Conservation (phyloP, 2,329 filamentous ascomycete species). For the Hymenotorrendiella dingleyae region DNA sequence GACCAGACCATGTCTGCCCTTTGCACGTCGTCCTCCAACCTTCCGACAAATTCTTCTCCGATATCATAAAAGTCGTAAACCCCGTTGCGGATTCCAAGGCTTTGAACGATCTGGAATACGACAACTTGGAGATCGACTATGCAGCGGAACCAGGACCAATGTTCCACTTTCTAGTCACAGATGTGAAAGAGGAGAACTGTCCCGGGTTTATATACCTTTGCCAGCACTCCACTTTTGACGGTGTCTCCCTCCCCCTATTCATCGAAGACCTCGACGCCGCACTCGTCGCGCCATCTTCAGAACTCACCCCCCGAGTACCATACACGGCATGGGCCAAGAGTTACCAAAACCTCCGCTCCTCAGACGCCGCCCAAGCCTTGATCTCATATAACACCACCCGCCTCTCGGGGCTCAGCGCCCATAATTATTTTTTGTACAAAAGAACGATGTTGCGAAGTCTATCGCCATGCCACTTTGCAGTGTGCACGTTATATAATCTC, state of each 20-base stretch:
- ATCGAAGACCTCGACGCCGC: slow-evolving; percentile 9
- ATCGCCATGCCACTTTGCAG: no score
- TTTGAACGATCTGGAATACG: slow-evolving; percentile 4
- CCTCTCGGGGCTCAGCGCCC: no score
- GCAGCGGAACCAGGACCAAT: slow-evolving; percentile 10
- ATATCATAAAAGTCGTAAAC: slow-evolving; percentile 4
- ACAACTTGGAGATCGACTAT: slow-evolving; percentile 7
- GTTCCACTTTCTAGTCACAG: slow-evolving; percentile 6
- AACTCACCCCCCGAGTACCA: slow-evolving; percentile 4
- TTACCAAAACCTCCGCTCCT: slow-evolving; percentile 8
- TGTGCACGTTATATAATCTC: no score
- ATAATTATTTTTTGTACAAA: no score
- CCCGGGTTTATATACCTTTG: slow-evolving; percentile 9
- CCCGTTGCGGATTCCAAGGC: slow-evolving; percentile 3
- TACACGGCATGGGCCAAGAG: slow-evolving; percentile 13
- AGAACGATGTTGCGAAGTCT: no score
- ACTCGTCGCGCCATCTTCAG: not conserved
- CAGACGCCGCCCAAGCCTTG: not conserved
- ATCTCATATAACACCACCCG: no score
- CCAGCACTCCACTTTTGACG: slow-evolving; percentile 14
- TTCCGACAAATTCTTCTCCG: slow-evolving; percentile 6
- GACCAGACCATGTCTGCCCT: not conserved
- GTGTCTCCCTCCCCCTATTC: slow-evolving; percentile 7
- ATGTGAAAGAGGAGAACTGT: slow-evolving; percentile 9
- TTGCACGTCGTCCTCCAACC: slow-evolving; percentile 10